Conservation (phyloP, 2,329 filamentous ascomycete genomes). For the Pseudogymnoascus verrucosus region DNA sequence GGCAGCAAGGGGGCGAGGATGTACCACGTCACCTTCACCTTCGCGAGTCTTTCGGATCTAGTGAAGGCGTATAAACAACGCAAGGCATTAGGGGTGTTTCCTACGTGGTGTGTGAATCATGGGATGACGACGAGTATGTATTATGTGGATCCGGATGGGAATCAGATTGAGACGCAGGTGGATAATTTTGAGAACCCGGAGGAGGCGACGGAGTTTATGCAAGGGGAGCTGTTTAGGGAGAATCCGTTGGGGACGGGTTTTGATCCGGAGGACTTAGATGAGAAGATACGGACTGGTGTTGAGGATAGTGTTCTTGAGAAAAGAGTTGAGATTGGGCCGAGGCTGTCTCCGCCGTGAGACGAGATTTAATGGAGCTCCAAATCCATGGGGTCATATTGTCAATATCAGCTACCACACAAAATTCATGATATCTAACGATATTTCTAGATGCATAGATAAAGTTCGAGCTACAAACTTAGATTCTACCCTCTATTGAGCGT, state of each 20-base stretch:
- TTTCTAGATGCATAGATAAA: not conserved
- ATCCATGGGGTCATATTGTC: not conserved
- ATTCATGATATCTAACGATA: not conserved
- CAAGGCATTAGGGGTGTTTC: conserved; percentile 30
- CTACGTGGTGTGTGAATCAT: conserved; percentile 39
- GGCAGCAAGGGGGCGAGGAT: conserved; percentile 23
- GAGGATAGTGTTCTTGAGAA: conserved; percentile 13
- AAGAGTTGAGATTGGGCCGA: conserved; percentile 2
- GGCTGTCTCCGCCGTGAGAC: not conserved
- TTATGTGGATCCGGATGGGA: conserved; percentile 42
- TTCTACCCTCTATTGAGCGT: conserved; percentile 66
- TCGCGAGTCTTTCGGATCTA: conserved; percentile 30
- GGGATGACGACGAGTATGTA: conserved; percentile 40
- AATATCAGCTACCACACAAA: not conserved
- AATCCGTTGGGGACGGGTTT: conserved; percentile 39
- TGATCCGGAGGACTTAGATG: conserved; percentile 36
- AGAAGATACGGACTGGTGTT: conserved; percentile 21
- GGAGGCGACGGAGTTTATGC: conserved; percentile 36
- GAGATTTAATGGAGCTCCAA: not conserved
- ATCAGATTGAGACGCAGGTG: conserved; percentile 39
- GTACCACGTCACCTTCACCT: conserved; percentile 37
- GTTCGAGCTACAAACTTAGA: not conserved
- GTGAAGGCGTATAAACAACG: conserved; percentile 31
- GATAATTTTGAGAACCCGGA: conserved; percentile 34
- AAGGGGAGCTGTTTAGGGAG: conserved; percentile 26